These are phyloP conservation scores for Galerina marginata DNA, from an alignment of 768 basidiomycete genomes.

Conservation along the genomic window DNA sequence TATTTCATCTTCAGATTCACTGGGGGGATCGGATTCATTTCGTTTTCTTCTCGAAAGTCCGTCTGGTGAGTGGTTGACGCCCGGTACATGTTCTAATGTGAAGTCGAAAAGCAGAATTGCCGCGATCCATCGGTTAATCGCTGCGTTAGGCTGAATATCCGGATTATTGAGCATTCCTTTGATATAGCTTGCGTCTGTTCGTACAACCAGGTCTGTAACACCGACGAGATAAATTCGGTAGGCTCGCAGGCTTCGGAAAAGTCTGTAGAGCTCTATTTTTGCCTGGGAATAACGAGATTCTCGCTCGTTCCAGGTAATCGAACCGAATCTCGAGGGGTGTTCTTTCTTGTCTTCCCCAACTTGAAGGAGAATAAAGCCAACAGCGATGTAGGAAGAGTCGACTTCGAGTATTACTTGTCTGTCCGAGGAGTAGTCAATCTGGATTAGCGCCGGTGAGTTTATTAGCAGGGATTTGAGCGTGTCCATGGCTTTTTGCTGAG, in stretches of 20 bases:
- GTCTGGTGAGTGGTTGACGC: conserved; percentile 11
- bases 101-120: conserved; percentile 43
- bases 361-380: conserved; percentile 22
- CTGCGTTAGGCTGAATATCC: conserved; percentile 39
- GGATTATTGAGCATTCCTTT: conserved; percentile 46
- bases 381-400: conserved; percentile 25
- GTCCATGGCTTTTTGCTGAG: conserved; percentile 22
- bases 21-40: too few species aligned
- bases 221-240: conserved; percentile 31
- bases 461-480: conserved; percentile 4
- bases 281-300: conserved; percentile 33
- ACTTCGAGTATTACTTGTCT: conserved; percentile 26
- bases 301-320: conserved; percentile 23
- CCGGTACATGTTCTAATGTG: conserved; percentile 41
- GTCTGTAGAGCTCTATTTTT: conserved; percentile 35
- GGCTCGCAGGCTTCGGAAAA: conserved; percentile 26
- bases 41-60: too few species aligned
- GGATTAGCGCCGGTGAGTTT: conserved; percentile 13
- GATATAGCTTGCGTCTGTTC: conserved; percentile 37
- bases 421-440: conserved; percentile 18
- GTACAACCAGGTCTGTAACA: conserved; percentile 28
- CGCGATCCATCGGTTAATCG: conserved; percentile 48
- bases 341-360: conserved; percentile 11
- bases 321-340: conserved; percentile 25
- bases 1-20: too few species aligned